Evolutionary conservation across 768 basidiomycete species (phyloP).

Genomic region (Tricholoma terreum): DNA sequence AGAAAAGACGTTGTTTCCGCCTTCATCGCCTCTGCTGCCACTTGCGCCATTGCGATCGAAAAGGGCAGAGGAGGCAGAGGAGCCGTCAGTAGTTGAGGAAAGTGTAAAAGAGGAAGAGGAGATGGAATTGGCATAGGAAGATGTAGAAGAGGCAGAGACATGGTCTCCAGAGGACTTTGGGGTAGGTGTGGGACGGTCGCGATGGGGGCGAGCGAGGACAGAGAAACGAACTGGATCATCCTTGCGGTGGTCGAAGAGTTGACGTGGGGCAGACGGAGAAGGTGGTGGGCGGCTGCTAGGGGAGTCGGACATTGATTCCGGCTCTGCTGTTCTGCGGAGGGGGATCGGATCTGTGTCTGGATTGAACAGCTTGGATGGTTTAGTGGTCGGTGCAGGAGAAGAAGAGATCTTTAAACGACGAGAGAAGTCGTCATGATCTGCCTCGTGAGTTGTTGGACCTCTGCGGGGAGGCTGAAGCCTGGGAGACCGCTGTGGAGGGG

Average conservation of each 20-base stretch:
- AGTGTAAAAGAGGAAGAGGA: constrained; percentile 70
- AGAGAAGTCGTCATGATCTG: constrained; percentile 72
- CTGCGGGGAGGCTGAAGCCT: constrained; percentile 34
- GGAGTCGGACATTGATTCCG: constrained; percentile 61
- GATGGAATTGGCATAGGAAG: constrained; percentile 69
- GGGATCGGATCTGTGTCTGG: constrained; percentile 69
- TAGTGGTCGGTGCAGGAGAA: constrained; percentile 35
- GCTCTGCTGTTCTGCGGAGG: constrained; percentile 58
- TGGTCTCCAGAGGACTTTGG: constrained; percentile 67
- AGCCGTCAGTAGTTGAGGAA: constrained; percentile 74
- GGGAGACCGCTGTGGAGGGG: no score
- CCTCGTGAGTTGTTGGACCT: constrained; percentile 37
- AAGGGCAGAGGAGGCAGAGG: constrained; percentile 67
- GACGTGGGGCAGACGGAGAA: constrained; percentile 38
- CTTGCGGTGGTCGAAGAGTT: constrained; percentile 85
- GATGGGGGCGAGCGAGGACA: constrained; percentile 51
- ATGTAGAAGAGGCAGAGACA: constrained; percentile 70
- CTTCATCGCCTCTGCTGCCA: constrained; percentile 48
- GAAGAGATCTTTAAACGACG: constrained; percentile 67
- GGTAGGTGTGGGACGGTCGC: constrained; percentile 44
- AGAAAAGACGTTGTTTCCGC: constrained; percentile 63
- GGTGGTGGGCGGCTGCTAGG: constrained; percentile 40
- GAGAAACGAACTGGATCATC: constrained; percentile 90
- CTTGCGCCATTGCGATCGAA: constrained; percentile 52
- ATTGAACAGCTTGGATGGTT: constrained; percentile 59